Evolutionary conservation across 1,139 yeast genomes (phyloP).

Genomic region (Zhuliangozyma blackwelliae): DNA sequence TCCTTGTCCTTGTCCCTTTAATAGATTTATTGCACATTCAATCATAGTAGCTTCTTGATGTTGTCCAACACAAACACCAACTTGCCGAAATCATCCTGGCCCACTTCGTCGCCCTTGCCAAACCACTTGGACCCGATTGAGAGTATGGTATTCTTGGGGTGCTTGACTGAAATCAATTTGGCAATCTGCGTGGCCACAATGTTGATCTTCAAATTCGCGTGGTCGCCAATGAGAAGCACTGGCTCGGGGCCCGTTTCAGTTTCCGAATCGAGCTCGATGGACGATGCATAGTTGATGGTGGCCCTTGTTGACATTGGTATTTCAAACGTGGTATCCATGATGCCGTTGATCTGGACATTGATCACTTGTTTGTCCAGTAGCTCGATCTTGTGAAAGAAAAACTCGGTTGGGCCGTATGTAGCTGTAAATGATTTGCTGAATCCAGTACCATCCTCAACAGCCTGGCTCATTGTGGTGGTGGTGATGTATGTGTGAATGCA

Average conservation of each 20-base stretch:
- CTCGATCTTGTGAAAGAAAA: slow-evolving; percentile 35
- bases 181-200: slow-evolving; percentile 44
- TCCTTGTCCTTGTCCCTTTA: no score
- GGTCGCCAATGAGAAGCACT: slow-evolving; percentile 36
- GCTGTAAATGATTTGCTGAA: slow-evolving; percentile 17
- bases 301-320: slow-evolving; percentile 36
- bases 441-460: slow-evolving; percentile 15
- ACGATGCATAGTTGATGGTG: slow-evolving; percentile 19
- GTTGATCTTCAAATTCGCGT: slow-evolving; percentile 36
- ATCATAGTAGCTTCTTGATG: slow-evolving; percentile 20
- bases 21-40: background rate
- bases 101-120: slow-evolving; percentile 33
- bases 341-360: slow-evolving; percentile 35
- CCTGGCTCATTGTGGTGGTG: slow-evolving; percentile 8
- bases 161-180: slow-evolving; percentile 23
- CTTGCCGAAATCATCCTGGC: slow-evolving; percentile 36
- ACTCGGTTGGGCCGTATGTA: slow-evolving; percentile 13
- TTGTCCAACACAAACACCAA: slow-evolving; percentile 37
- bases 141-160: slow-evolving; percentile 32
- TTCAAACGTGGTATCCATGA: slow-evolving; percentile 40
- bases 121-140: slow-evolving; percentile 44
- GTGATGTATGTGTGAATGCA: background rate
- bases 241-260: slow-evolving; percentile 29
- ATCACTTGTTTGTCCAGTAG: slow-evolving; percentile 31
- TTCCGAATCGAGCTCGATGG: slow-evolving; percentile 11